Percentiles rank a stretch among this genome's conserved stretches.
Conservation (phyloP, 225 moss, liverwort and hornwort species). For the Asterella californica region DNA sequence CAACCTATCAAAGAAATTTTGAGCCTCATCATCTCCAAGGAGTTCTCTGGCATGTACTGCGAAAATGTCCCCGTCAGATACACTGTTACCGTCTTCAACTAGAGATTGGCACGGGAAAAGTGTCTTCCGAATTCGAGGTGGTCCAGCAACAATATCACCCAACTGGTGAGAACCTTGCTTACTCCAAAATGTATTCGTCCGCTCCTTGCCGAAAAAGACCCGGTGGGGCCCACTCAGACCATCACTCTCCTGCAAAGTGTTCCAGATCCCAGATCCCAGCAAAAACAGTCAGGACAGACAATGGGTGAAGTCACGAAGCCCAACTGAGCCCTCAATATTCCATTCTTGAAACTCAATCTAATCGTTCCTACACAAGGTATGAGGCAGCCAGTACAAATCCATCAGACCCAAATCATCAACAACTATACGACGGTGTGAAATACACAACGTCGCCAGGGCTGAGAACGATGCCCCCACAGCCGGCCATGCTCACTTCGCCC, state of each 20-base stretch:
- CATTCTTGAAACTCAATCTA: background rate
- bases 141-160: background rate
- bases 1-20: slow-evolving; percentile 65
- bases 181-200: background rate
- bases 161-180: background rate
- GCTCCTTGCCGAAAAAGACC: background rate
- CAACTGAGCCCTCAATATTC: background rate
- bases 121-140: background rate
- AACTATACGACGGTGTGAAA: background rate
- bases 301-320: background rate
- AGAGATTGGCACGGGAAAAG: slow-evolving; percentile 7
- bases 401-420: background rate
- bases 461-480: background rate
- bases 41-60: slow-evolving; percentile 30
- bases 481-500: background rate
- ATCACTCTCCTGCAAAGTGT: background rate
- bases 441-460: background rate
- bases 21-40: slow-evolving; percentile 47
- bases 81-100: slow-evolving; percentile 14
- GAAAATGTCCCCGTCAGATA: slow-evolving; percentile 14
- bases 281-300: background rate
- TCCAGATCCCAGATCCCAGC: background rate
- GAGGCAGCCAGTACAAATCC: background rate
- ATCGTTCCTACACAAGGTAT: background rate
- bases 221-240: background rate